Evolutionary conservation across 2,329 filamentous ascomycete species (phyloP), one percentile per base, ranked within the genome.

Genomic region (Colletotrichum simmondsii): DNA sequence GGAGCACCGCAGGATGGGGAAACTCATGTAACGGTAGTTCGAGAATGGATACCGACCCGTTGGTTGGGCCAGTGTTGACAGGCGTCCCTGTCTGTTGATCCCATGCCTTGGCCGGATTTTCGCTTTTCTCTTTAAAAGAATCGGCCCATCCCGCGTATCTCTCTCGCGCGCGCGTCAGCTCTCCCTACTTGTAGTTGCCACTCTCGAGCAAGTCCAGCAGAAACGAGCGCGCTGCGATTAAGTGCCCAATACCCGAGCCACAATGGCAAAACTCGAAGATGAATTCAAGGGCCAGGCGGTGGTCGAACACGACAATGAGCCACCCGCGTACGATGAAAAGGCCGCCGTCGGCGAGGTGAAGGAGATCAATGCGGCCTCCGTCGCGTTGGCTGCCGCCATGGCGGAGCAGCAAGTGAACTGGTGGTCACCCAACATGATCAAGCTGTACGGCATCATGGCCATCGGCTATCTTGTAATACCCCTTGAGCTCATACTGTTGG

Each of bases 331-430:
- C 19, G 60, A 71, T 49, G 71, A 73, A 32, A 73, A 73, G 60
- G 60, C 60, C 12, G 46, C 46, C 35, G 24, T 42, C 5, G 79
- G 77, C 16, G 72, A 77, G 58, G 78, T 80, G 22, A 79, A 74
- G 54, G 76, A 83, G 68, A 77, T 84, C 37, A 79, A 81, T 62
- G 77, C 83, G 26, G 80, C 82, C 22, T 83, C 82, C 42, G 78
- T 80, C 22, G 81, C 81, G 16, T 76, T 83, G 11, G 78, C 77
- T 19, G 80, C 81, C 46, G 81, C 81, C 22, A 70, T 82, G 26
- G 80, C 78, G 4, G 79, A 79, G 68, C 53, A 56, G 26, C 19
- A 56, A 2, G 12, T 28, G 22, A 56, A 28, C 0, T 56, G 22
- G 53, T 77, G 78, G 72, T 82, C 81, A 1, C 73, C 76, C 10